phyloP scores from a whole-genome alignment of 805 yeast species.

The Grigorovia jiainica region DNA sequence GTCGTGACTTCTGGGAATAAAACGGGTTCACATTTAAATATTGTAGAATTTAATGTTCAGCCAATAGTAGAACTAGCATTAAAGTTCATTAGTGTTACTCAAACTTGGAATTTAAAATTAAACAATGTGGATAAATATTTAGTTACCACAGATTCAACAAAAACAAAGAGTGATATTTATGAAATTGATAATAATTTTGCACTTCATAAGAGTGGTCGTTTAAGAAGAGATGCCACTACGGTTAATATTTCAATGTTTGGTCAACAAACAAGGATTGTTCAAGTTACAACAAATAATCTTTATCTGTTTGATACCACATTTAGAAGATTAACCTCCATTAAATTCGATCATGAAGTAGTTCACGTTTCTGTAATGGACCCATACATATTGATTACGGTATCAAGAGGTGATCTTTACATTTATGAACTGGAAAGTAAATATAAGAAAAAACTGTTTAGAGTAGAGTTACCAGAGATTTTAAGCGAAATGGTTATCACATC shows the following conservation, averaged over 20 bases:
- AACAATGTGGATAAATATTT: constrained; percentile 44
- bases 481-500: constrained; percentile 52
- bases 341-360: constrained; percentile 51
- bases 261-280: constrained; percentile 51
- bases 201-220: constrained; percentile 50
- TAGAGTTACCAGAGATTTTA: constrained; percentile 30
- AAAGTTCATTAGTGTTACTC: constrained; percentile 60
- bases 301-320: constrained; percentile 55
- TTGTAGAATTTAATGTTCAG: constrained; percentile 57
- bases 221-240: constrained; percentile 54
- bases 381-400: constrained; percentile 50
- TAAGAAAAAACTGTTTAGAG: constrained; percentile 28
- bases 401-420: constrained; percentile 63
- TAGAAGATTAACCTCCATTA: constrained; percentile 40
- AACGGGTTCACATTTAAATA: constrained; percentile 43
- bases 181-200: constrained; percentile 53
- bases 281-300: constrained; percentile 60
- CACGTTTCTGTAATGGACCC: constrained; percentile 57
- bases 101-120: constrained; percentile 59
- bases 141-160: constrained; percentile 60
- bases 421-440: constrained; percentile 35
- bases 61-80: constrained; percentile 61
- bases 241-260: constrained; percentile 56
- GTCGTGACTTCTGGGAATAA: constrained; percentile 63
- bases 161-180: constrained; percentile 59